Evolutionary conservation across 495 filamentous ascomycete genomes (phyloP).

Genomic region (Aspergillus sclerotioniger): DNA sequence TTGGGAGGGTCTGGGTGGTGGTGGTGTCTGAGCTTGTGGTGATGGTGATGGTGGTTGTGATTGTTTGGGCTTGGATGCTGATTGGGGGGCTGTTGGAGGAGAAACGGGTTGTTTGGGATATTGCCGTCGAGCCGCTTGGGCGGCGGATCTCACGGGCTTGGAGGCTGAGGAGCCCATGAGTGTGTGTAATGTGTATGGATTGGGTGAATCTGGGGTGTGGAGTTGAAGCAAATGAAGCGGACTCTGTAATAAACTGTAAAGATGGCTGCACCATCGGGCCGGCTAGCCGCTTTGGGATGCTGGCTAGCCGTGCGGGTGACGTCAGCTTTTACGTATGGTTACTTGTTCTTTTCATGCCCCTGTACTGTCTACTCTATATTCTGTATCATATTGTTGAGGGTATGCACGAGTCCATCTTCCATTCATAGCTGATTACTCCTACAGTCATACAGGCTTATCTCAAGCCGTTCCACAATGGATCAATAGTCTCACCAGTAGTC

Average conservation of each 20-base stretch:
- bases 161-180: conserved; percentile 64
- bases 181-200: conserved; percentile 1
- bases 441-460: background rate
- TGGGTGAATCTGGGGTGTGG: background rate
- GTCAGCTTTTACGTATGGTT: conserved; percentile 13
- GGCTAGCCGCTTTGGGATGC: conserved; percentile 19
- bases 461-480: background rate
- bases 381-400: too few species aligned
- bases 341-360: background rate
- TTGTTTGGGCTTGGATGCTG: conserved; percentile 25
- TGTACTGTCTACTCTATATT: background rate
- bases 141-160: conserved; percentile 57
- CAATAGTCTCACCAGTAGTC: conserved; percentile 1
- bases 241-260: too few species aligned
- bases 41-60: conserved; percentile 15
- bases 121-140: conserved; percentile 50
- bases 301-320: conserved; percentile 20
- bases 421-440: background rate
- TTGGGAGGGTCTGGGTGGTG: conserved; percentile 19
- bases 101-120: conserved; percentile 53
- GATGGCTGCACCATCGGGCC: conserved; percentile 13
- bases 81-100: conserved; percentile 29
- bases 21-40: conserved; percentile 27
- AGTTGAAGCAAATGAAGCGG: background rate
- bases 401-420: too few species aligned